These are phyloP conservation scores for Puccinia novopanici DNA, from an alignment of 1,284 basidiomycete species.

Conservation along the genomic window DNA sequence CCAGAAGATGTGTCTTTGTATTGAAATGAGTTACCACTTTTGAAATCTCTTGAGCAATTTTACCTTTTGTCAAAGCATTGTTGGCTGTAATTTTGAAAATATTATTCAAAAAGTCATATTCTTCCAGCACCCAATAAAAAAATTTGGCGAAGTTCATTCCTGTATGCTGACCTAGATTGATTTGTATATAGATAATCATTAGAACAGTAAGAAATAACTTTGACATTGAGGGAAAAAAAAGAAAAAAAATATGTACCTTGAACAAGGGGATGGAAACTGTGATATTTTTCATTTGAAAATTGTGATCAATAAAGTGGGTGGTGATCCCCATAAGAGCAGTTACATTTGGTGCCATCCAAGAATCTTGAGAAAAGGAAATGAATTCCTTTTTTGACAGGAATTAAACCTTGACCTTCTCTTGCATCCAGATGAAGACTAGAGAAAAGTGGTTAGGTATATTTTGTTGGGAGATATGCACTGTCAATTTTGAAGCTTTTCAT, in stretches of 20 bases:
- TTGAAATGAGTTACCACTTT: neutral
- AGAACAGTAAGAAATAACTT: neutral
- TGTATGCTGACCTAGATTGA: no score
- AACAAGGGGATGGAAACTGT: neutral
- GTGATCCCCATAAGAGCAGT: neutral
- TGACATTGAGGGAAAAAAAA: neutral
- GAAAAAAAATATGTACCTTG: neutral
- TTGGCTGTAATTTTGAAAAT: slow-evolving; percentile 6
- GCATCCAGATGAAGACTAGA: neutral
- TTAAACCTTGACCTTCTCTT: no score
- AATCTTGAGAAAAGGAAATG: neutral
- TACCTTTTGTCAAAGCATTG: neutral
- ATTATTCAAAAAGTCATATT: neutral
- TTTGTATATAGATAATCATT: no score
- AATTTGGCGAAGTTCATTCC: no score
- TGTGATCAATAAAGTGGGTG: no score
- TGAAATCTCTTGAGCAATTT: neutral
- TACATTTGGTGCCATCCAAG: neutral
- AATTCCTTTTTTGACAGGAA: neutral
- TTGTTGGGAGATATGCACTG: neutral
- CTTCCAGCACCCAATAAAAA: neutral
- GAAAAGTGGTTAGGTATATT: neutral
- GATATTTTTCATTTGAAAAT: no score
- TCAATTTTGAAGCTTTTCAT: neutral
- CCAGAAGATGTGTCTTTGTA: no score